Conservation (phyloP, 176 grass and related monocot genomes). For the Bromus sterilis region DNA sequence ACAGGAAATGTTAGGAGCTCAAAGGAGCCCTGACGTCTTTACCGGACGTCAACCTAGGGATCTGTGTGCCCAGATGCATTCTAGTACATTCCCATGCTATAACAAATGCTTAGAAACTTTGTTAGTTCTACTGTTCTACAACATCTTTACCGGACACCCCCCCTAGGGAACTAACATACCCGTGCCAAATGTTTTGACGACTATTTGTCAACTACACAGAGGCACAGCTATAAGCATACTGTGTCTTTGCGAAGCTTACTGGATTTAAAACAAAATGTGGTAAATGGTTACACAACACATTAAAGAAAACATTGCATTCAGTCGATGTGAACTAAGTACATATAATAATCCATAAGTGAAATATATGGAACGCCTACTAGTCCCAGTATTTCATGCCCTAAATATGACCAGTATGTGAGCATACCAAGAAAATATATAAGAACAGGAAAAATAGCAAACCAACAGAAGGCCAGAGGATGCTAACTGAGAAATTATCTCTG, state of each 20-base stretch:
- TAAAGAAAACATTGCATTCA: neutral
- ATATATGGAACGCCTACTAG: neutral
- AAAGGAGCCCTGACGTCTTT: neutral
- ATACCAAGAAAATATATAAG: neutral
- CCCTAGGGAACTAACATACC: neutral
- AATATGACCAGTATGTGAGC: neutral
- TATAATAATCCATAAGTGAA: neutral
- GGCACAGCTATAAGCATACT: neutral
- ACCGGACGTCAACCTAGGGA: neutral
- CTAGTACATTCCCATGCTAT: neutral
- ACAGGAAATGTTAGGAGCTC: neutral
- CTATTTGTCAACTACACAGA: neutral
- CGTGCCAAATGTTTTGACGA: neutral
- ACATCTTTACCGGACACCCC: neutral
- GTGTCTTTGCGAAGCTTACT: neutral
- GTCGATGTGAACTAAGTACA: neutral
- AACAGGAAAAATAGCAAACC: neutral
- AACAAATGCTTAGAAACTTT: neutral
- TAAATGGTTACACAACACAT: neutral
- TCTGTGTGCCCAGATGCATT: neutral
- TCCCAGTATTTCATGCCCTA: neutral
- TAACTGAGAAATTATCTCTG: conserved; percentile 16
- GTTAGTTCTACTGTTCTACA: neutral
- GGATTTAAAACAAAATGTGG: neutral
- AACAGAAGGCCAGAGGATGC: neutral